Conservation (phyloP, 2,329 filamentous ascomycete species). For the Dactylellina leptospora region DNA sequence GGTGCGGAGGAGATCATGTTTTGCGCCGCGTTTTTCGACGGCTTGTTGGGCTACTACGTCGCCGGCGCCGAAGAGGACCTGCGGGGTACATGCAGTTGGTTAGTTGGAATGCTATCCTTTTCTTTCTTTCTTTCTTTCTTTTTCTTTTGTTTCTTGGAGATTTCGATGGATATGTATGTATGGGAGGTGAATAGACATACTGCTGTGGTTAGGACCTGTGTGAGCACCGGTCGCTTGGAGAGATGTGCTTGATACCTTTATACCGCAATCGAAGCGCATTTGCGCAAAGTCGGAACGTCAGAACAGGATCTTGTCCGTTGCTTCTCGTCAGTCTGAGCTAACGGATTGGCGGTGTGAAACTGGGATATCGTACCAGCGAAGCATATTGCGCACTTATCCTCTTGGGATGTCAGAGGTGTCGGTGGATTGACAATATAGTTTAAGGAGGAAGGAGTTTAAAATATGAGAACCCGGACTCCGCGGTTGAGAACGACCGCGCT, state of each 20-base stretch:
- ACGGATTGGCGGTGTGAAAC: background rate
- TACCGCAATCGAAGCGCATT: background rate
- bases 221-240: conserved; percentile 82
- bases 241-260: conserved; percentile 83
- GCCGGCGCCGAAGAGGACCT: conserved; percentile 89
- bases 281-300: conserved; percentile 2
- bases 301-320: background rate
- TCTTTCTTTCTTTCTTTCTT: too few relatives aligned
- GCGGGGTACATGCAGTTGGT: background rate
- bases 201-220: conserved; percentile 87
- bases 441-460: too few relatives aligned
- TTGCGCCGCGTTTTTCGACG: conserved; percentile 81
- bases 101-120: too few relatives aligned
- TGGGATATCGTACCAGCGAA: conserved; percentile 38
- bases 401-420: background rate
- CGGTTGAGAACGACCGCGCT: too few relatives aligned
- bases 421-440: too few relatives aligned
- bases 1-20: conserved; percentile 78
- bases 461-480: too few relatives aligned
- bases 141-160: too few relatives aligned
- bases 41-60: conserved; percentile 90
- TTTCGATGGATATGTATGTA: too few relatives aligned
- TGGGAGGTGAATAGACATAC: conserved; percentile 60
- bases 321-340: conserved; percentile 25
- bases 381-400: conserved; percentile 5